Evolutionary conservation across 495 filamentous ascomycete genomes (phyloP).

Genomic region (Opeltia flavorubescens): DNA sequence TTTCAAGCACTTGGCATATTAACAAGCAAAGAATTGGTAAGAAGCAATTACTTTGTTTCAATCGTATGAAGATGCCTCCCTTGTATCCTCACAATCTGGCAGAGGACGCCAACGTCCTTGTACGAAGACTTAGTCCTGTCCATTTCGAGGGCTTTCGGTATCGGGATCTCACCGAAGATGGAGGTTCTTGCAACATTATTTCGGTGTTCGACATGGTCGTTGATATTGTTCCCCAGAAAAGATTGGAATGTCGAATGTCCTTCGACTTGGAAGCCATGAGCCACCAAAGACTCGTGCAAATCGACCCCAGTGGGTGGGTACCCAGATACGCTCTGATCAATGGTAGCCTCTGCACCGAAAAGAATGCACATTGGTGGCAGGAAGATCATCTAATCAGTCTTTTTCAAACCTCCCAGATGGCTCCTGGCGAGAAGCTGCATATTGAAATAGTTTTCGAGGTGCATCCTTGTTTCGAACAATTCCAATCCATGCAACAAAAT

Average conservation of each 20-base stretch:
- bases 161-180: neutral
- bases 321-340: neutral
- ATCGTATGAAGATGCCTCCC: conserved; percentile 4
- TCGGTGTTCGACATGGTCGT: conserved; percentile 4
- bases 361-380: neutral
- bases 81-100: conserved; percentile 4
- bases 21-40: neutral
- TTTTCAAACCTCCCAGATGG: neutral
- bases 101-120: conserved; percentile 6
- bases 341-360: neutral
- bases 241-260: conserved; percentile 6
- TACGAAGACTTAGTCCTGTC: conserved; percentile 1
- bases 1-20: conserved; percentile 7
- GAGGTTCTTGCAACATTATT: neutral
- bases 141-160: conserved; percentile 1
- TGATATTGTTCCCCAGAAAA: neutral
- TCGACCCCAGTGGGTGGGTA: neutral
- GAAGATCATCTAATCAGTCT: neutral
- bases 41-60: conserved; percentile 3
- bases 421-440: neutral
- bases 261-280: conserved; percentile 2
- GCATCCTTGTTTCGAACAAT: neutral
- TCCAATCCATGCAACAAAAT: neutral
- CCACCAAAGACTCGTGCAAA: neutral
- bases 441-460: neutral